These are phyloP conservation scores for Cicer chorassanicum DNA, from an alignment of 306 rosid species.

Conservation along the genomic window DNA sequence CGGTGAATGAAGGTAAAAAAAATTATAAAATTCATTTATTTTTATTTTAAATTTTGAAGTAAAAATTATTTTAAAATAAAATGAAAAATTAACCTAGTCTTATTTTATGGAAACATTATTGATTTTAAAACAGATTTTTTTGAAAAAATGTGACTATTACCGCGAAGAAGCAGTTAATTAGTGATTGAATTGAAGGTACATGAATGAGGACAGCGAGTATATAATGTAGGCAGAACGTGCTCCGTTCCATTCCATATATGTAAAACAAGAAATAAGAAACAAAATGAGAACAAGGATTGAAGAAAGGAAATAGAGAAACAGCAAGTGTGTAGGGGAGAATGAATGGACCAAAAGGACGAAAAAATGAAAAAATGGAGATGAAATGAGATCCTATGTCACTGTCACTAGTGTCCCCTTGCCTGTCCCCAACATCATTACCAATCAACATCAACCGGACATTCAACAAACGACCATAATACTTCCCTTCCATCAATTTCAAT, in stretches of 20 bases:
- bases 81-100: no score
- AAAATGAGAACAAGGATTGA: neutral
- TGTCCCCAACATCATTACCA: conserved; percentile 62
- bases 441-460: conserved; percentile 66
- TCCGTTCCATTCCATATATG: conserved; percentile 15
- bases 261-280: conserved; percentile 6
- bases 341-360: conserved; percentile 36
- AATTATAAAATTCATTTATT: no score
- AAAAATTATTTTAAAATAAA: no score
- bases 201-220: neutral
- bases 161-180: no score
- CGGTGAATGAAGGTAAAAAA: no score
- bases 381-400: conserved; percentile 52
- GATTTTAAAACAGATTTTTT: no score
- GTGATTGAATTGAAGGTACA: neutral
- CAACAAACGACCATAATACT: conserved; percentile 65
- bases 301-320: neutral
- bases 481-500: conserved; percentile 47
- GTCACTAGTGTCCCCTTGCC: conserved; percentile 62
- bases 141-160: no score
- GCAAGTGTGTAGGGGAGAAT: conserved; percentile 1
- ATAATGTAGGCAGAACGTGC: conserved; percentile 19
- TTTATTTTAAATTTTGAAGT: no score
- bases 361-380: conserved; percentile 5
- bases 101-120: no score